Base-by-base conservation (phyloP, 371 early-diverging fungal species). In the Mucor lusitanicus region DNA sequence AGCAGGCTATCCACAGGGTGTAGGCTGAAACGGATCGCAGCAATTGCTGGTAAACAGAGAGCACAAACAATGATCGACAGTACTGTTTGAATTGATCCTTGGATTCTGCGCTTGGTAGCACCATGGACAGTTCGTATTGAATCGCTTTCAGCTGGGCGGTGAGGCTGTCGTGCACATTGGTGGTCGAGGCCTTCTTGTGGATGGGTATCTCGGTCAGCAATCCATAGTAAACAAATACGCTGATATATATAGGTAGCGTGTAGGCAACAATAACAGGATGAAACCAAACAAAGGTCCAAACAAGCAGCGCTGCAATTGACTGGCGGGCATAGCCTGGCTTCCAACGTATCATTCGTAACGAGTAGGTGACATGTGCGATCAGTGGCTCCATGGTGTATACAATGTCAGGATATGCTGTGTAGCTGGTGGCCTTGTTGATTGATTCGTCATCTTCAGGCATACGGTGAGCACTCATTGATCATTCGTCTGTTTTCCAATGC, bases 261-360 rank as follows among this genome's bases (percentile, higher is more conserved):
- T 62, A 59, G 1, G 39, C 17, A 27, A 70, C 27, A 21, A 40
- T 33, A 3, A 21, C 28, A 6, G 53, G 28, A 63, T 71, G 71
- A 46, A 67, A 60, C 19, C 67, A 71, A 28, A 60, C 6, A 35
- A 66, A 19, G 13, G 67, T 71, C 71, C 71, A 71, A 9, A 59
- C 12, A 23, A 59, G 42, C 11, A 44, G 32, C 7, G 60, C 37
- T 15, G 46, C 15, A 12, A 60, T 39, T 21, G 71, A 66, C 15
- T 66, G 55, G 12, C 46, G 46, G 8, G 21, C 32, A 37, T 63
- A 59, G 17, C 53, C 67, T 19, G 59, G 15, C 30, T 71, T 59
- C 71, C 71, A 71, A 27, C 63, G 37, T n/a, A 64, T 3, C 9
- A 58, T 46, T 3, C 59, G 63, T 17, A 68, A 3, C 4, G 63